Conservation (phyloP, 495 filamentous ascomycete genomes). For the Penicillium verhagenii region DNA sequence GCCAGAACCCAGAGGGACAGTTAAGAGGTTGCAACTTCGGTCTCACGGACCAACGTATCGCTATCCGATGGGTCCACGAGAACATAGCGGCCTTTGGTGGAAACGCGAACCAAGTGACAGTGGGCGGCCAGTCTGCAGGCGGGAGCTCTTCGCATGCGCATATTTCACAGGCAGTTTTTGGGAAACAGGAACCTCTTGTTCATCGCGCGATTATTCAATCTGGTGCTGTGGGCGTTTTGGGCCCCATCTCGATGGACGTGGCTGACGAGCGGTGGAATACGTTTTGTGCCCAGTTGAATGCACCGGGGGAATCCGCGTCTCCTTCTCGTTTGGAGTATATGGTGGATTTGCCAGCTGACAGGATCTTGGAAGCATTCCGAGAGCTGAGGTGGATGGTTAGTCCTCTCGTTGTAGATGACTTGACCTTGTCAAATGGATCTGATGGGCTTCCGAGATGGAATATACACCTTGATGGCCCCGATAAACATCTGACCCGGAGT, state of each 20-base stretch:
- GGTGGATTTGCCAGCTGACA: background rate
- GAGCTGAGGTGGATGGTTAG: background rate
- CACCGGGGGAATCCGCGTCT: background rate
- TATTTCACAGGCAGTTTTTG: background rate
- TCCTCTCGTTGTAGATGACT: background rate
- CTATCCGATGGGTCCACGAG: background rate
- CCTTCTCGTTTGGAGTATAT: background rate
- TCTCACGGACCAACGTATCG: background rate
- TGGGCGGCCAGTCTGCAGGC: conserved; percentile 3
- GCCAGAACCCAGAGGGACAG: background rate
- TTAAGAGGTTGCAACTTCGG: conserved; percentile 1
- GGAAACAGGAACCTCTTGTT: background rate
- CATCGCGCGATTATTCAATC: background rate
- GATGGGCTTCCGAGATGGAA: background rate
- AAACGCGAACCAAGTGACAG: background rate
- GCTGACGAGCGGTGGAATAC: background rate
- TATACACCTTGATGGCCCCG: background rate
- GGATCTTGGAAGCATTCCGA: background rate
- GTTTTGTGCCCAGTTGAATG: background rate
- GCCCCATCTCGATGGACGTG: background rate
- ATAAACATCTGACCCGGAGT: background rate
- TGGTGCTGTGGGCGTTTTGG: background rate
- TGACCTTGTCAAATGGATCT: background rate
- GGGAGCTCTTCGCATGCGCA: background rate
- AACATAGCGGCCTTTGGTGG: conserved; percentile 5